Evolutionary conservation across 495 filamentous ascomycete genomes (phyloP).

Genomic region (Trichoderma parareesei): DNA sequence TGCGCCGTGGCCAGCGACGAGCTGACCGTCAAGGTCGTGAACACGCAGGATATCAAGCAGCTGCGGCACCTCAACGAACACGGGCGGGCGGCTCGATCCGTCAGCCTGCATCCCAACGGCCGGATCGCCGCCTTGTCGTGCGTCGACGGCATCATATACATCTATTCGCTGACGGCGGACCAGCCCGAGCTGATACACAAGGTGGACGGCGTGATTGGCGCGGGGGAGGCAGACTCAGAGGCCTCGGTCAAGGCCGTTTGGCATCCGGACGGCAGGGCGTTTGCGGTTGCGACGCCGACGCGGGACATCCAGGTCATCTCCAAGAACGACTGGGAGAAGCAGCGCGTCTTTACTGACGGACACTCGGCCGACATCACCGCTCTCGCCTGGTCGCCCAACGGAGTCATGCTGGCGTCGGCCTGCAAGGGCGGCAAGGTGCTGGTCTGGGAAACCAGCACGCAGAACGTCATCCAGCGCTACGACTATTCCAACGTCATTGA

Average conservation of each 20-base stretch:
- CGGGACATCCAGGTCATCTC: slow-evolving; percentile 83
- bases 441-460: slow-evolving; percentile 84
- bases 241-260: slow-evolving; percentile 68
- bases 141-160: slow-evolving; percentile 76
- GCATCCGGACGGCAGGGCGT: slow-evolving; percentile 92
- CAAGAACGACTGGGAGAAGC: slow-evolving; percentile 74
- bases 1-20: slow-evolving; percentile 96
- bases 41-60: slow-evolving; percentile 64
- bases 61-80: slow-evolving; percentile 73
- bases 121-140: slow-evolving; percentile 72
- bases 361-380: slow-evolving; percentile 84
- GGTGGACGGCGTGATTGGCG: slow-evolving; percentile 76
- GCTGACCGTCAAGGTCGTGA: slow-evolving; percentile 79
- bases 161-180: slow-evolving; percentile 77
- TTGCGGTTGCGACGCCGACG: slow-evolving; percentile 76
- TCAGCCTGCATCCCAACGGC: slow-evolving; percentile 79
- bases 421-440: slow-evolving; percentile 74
- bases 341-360: slow-evolving; percentile 65
- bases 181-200: slow-evolving; percentile 73
- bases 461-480: slow-evolving; percentile 63
- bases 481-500: slow-evolving; percentile 75
- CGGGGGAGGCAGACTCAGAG: slow-evolving; percentile 69
- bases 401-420: slow-evolving; percentile 75
- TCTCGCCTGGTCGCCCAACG: slow-evolving; percentile 88
- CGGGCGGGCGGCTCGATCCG: slow-evolving; percentile 74